Percentiles rank a stretch among this genome's conserved stretches.
phyloP scores from a whole-genome alignment of 352 stramenopile species.

The Pythium rhizo-oryzae region DNA sequence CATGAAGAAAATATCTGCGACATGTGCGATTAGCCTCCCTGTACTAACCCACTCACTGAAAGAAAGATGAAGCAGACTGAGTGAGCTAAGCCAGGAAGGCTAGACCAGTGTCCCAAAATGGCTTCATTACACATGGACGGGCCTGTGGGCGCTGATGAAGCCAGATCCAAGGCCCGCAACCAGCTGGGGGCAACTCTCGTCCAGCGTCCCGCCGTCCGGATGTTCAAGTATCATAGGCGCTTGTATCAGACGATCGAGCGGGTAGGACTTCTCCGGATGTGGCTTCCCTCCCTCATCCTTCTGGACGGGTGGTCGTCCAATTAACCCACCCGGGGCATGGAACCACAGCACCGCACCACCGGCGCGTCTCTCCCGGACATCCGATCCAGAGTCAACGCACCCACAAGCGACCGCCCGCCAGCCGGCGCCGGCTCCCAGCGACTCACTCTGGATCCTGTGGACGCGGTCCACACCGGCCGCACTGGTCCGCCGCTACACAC shows the following conservation, averaged over 20 bases:
- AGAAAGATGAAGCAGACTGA: no score
- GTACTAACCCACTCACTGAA: no score
- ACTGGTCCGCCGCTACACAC: neutral
- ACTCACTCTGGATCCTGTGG: neutral
- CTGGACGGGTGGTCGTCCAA: neutral
- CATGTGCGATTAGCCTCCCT: no score
- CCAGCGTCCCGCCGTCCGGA: neutral
- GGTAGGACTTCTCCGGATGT: neutral
- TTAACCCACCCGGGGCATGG: no score
- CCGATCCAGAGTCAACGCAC: neutral
- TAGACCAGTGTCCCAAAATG: neutral
- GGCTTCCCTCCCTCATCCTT: neutral
- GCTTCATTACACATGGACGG: conserved; percentile 6
- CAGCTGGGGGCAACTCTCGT: neutral
- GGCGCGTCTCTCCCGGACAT: neutral
- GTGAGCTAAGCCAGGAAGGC: neutral
- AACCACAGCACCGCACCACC: neutral
- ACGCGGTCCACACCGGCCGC: neutral
- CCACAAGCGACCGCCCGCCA: neutral
- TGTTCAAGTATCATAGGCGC: neutral
- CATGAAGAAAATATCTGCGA: no score
- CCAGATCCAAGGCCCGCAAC: neutral
- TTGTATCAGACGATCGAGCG: neutral
- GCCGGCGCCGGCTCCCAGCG: neutral
- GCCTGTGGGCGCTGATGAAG: neutral